Conservation (phyloP, 495 filamentous ascomycete species). For the Annulohypoxylon nitens region DNA sequence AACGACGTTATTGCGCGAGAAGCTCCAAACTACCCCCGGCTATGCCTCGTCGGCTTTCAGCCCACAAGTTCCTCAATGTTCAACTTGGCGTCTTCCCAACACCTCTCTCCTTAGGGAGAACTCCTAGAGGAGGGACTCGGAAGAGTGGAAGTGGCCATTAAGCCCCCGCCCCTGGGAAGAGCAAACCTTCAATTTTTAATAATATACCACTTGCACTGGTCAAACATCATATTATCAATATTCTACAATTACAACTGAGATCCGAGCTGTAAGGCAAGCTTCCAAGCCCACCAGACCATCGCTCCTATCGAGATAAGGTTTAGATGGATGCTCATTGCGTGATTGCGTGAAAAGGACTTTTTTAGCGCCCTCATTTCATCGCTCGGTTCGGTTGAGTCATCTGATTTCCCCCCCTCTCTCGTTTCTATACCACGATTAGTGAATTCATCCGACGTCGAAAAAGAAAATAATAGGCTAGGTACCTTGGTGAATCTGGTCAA, state of each 20-base stretch:
- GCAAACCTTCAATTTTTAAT: too few species aligned
- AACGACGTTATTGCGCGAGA: too few species aligned
- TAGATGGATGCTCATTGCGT: slow-evolving; percentile 69
- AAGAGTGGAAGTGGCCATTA: too few species aligned
- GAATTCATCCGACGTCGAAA: background rate
- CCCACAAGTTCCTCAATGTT: too few species aligned
- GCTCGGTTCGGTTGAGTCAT: slow-evolving; percentile 28
- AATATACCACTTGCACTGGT: too few species aligned
- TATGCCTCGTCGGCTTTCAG: too few species aligned
- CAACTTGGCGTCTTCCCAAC: too few species aligned
- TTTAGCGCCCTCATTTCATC: slow-evolving; percentile 57
- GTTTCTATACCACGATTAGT: slow-evolving; percentile 42
- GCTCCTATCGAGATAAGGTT: slow-evolving; percentile 66
- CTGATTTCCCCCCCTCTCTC: slow-evolving; percentile 36
- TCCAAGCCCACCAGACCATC: slow-evolving; percentile 65
- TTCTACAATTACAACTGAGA: slow-evolving; percentile 11
- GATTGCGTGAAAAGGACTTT: slow-evolving; percentile 61
- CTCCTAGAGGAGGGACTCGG: too few species aligned
- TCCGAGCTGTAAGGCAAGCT: slow-evolving; percentile 54
- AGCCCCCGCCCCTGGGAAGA: too few species aligned
- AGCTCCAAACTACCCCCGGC: too few species aligned
- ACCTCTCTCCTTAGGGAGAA: too few species aligned
- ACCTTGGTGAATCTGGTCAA: slow-evolving; percentile 62
- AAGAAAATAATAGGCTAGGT: slow-evolving; percentile 27
- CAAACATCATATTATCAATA: too few species aligned